Conservation (phyloP, 345 rosid genomes). For the Durio zibethinus region DNA sequence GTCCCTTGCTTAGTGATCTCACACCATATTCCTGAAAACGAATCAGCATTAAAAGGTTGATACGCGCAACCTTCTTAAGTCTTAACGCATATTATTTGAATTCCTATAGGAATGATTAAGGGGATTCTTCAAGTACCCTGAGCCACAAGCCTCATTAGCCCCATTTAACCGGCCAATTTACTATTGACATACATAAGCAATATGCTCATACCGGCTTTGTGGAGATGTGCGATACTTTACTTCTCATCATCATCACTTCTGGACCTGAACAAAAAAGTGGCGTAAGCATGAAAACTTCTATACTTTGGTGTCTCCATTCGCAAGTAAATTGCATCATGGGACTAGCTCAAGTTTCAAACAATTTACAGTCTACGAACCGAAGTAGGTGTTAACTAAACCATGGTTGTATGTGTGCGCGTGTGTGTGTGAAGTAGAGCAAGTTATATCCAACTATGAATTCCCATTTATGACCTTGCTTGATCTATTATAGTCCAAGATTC, state of each 20-base stretch:
- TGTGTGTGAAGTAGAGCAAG: neutral
- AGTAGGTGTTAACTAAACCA: conserved; percentile 9
- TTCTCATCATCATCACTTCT: conserved; percentile 21
- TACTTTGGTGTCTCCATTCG: conserved; percentile 35
- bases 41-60: conserved; percentile 21
- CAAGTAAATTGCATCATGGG: conserved; percentile 15
- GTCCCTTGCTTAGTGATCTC: conserved; percentile 7
- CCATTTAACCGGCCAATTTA: conserved; percentile 26
- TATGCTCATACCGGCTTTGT: conserved; percentile 15
- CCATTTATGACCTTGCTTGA: conserved; percentile 9
- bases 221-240: conserved; percentile 25
- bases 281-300: conserved; percentile 46
- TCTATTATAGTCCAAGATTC: neutral
- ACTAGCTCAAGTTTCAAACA: neutral
- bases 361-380: neutral
- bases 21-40: neutral
- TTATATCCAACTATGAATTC: neutral
- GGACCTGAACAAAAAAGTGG: conserved; percentile 40
- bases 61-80: neutral
- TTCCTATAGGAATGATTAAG: neutral
- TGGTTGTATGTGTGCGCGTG: neutral
- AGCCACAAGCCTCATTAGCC: conserved; percentile 18
- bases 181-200: conserved; percentile 19
- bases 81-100: neutral
- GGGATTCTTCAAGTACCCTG: conserved; percentile 19